A percentile compares a stretch with the other conserved stretches of the same genome.
phyloP scores from a whole-genome alignment of 2,329 filamentous ascomycete species.

The Pseudocercospora macadamiae region DNA sequence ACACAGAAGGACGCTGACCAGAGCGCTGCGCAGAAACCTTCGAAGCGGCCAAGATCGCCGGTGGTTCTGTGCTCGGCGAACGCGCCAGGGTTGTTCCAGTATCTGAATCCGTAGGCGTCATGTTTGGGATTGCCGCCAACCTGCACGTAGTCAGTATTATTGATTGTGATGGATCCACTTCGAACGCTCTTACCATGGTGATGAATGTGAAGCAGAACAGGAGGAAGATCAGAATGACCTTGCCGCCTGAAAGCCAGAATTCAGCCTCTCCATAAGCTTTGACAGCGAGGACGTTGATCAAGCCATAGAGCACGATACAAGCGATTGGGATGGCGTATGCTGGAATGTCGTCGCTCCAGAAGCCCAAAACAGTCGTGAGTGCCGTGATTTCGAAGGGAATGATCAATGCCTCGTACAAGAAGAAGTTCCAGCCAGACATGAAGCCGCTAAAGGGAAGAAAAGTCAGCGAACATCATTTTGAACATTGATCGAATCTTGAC shows the following conservation, averaged over 20 bases:
- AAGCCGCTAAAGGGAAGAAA: too few relatives aligned
- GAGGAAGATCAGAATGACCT: conserved; percentile 36
- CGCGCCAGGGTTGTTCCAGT: conserved; percentile 42
- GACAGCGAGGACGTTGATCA: conserved; percentile 50
- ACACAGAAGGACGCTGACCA: conserved; percentile 43
- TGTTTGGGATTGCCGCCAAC: conserved; percentile 38
- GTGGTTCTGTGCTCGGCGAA: conserved; percentile 36
- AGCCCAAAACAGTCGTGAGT: conserved; percentile 45
- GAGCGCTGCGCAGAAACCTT: conserved; percentile 41
- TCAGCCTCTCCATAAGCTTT: conserved; percentile 50
- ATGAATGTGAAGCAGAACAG: conserved; percentile 38
- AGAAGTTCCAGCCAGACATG: conserved; percentile 50
- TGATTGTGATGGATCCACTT: too few relatives aligned
- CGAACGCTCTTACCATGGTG: too few relatives aligned
- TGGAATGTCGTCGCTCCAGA: conserved; percentile 51
- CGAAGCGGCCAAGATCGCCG: conserved; percentile 39
- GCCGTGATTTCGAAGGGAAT: conserved; percentile 59
- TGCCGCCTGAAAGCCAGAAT: conserved; percentile 58
- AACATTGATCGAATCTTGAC: background rate
- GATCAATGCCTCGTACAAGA: conserved; percentile 55
- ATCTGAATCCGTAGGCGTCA: conserved; percentile 48
- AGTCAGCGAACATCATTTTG: too few relatives aligned
- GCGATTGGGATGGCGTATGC: conserved; percentile 46
- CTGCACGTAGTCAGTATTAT: too few relatives aligned
- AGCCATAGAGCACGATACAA: conserved; percentile 41